phyloP scores from a whole-genome alignment of 2,329 filamentous ascomycete species.

The Sporothrix protearum region DNA sequence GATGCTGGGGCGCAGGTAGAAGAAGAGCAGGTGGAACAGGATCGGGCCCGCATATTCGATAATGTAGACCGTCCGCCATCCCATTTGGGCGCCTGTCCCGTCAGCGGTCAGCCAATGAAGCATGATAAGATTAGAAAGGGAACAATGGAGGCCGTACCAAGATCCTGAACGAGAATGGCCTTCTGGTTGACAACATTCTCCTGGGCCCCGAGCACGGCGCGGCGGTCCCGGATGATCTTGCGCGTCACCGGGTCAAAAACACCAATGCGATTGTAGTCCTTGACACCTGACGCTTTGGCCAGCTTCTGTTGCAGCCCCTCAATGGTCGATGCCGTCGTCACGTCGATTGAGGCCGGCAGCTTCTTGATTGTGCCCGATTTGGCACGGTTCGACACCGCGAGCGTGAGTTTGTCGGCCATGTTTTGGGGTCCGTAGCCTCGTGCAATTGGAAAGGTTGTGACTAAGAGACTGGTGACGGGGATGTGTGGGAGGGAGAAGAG shows the following conservation, averaged over 20 bases:
- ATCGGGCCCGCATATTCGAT: conserved; percentile 93
- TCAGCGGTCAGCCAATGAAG: background rate
- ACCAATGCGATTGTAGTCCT: conserved; percentile 60
- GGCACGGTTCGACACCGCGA: conserved; percentile 46
- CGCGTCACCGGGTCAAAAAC: conserved; percentile 58
- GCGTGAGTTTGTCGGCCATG: conserved; percentile 32
- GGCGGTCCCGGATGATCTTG: conserved; percentile 62
- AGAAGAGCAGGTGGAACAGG: conserved; percentile 73
- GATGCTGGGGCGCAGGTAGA: conserved; percentile 72
- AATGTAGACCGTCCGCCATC: conserved; percentile 90
- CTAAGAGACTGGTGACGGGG: background rate
- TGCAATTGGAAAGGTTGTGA: background rate
- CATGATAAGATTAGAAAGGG: background rate
- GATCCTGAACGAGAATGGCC: conserved; percentile 82
- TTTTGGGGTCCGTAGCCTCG: background rate
- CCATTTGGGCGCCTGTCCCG: conserved; percentile 73
- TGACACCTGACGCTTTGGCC: conserved; percentile 49
- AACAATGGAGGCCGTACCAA: conserved; percentile 57
- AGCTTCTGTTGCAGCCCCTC: conserved; percentile 58
- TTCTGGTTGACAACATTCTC: conserved; percentile 46
- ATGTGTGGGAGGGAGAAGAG: background rate
- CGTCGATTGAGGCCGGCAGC: conserved; percentile 50
- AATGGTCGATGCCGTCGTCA: conserved; percentile 51
- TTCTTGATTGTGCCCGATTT: conserved; percentile 52
- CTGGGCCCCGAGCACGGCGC: conserved; percentile 50